Conservation (phyloP, 176 grass and related monocot genomes). For the Stipa capillata region DNA sequence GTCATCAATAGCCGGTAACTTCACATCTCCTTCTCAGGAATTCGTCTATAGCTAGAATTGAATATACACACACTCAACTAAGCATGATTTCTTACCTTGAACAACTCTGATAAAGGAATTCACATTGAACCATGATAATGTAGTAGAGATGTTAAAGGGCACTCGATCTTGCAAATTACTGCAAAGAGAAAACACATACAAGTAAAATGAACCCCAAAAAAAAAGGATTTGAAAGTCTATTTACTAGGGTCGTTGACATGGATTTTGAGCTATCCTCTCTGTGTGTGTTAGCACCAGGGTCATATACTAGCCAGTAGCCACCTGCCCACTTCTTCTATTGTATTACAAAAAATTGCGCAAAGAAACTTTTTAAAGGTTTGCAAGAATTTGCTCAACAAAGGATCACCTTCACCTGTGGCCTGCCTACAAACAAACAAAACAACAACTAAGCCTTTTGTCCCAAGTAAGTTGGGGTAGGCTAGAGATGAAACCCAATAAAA, state of each 20-base stretch:
- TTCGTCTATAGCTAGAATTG: neutral
- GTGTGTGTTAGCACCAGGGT: neutral
- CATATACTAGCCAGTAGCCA: neutral
- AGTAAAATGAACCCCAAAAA: neutral
- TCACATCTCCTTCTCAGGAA: neutral
- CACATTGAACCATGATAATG: neutral
- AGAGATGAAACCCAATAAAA: too few relatives aligned
- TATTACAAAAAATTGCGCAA: neutral
- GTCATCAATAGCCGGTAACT: constrained; percentile 93
- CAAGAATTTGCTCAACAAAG: neutral
- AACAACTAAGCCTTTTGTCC: too few relatives aligned
- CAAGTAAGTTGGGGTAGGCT: too few relatives aligned
- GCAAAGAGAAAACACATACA: neutral
- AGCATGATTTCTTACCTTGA: neutral
- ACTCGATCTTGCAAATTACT: neutral
- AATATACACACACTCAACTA: neutral
- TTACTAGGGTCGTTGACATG: neutral
- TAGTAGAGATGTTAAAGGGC: neutral
- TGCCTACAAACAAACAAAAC: too few relatives aligned
- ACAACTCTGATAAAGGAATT: neutral
- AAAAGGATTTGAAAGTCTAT: neutral
- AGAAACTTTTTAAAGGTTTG: neutral
- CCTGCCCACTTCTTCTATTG: neutral
- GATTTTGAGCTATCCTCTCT: neutral
- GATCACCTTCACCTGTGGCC: too few relatives aligned